Evolutionary conservation across 495 filamentous ascomycete genomes (phyloP).

Genomic region (Aspergillus panamensis): DNA sequence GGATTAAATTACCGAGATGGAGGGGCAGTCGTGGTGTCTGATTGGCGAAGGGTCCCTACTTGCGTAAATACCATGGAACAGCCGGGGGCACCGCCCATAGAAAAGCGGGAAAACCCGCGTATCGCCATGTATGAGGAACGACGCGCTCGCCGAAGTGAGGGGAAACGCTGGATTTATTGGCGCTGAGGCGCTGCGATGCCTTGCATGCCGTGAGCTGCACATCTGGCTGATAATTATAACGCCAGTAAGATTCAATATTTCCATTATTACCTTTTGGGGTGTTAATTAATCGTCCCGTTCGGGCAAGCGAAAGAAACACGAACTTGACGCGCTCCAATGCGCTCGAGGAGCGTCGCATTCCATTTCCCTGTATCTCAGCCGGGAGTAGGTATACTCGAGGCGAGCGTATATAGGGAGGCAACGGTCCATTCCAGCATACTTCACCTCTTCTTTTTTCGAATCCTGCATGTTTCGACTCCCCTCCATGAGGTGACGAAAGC

Average conservation of each 20-base stretch:
- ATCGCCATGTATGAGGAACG: neutral
- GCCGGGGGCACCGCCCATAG: neutral
- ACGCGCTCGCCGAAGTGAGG: slow-evolving; percentile 13
- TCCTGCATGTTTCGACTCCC: slow-evolving; percentile 20
- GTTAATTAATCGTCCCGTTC: slow-evolving; percentile 4
- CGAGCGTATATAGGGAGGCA: slow-evolving; percentile 6
- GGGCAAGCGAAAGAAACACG: slow-evolving; percentile 11
- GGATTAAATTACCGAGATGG: neutral
- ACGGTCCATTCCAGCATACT: slow-evolving; percentile 8
- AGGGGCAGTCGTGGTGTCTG: neutral
- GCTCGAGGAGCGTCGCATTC: slow-evolving; percentile 1
- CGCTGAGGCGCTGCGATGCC: slow-evolving; percentile 11
- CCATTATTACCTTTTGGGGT: neutral
- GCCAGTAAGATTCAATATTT: neutral
- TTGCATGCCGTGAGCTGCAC: slow-evolving; percentile 10
- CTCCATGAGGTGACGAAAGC: slow-evolving; percentile 3
- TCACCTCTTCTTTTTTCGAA: neutral
- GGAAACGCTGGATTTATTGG: slow-evolving; percentile 15
- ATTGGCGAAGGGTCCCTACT: neutral
- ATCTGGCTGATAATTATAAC: slow-evolving; percentile 2
- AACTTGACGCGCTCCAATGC: slow-evolving; percentile 20
- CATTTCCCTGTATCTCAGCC: neutral
- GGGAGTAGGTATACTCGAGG: neutral
- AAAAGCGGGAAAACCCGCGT: neutral
- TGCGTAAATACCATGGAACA: neutral